phyloP scores from a whole-genome alignment of 2,329 filamentous ascomycete genomes.

The Aspergillus fumigatiaffinis region DNA sequence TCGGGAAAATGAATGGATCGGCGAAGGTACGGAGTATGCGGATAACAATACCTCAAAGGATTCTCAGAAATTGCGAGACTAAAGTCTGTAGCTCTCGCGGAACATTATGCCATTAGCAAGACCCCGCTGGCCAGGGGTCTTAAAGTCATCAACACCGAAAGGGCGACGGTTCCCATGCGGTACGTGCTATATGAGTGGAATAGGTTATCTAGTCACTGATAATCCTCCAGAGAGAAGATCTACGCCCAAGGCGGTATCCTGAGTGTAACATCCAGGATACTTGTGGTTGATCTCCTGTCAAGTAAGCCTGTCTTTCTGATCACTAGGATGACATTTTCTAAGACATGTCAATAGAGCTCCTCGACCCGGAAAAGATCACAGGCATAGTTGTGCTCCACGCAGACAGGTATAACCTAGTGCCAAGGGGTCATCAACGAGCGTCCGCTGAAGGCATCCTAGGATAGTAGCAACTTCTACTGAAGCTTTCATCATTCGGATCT shows the following conservation, averaged over 20 bases:
- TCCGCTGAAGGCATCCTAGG: slow-evolving; percentile 35
- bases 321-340: slow-evolving; percentile 9
- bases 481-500: slow-evolving; percentile 91
- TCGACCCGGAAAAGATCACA: slow-evolving; percentile 80
- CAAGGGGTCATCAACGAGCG: neutral
- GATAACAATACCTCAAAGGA: neutral
- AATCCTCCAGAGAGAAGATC: slow-evolving; percentile 68
- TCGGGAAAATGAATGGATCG: slow-evolving; percentile 93
- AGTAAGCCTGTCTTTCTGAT: slow-evolving; percentile 28
- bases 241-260: slow-evolving; percentile 87
- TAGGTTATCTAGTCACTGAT: slow-evolving; percentile 15
- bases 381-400: slow-evolving; percentile 85
- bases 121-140: slow-evolving; percentile 77
- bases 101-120: slow-evolving; percentile 88
- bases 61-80: neutral
- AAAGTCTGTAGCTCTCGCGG: slow-evolving; percentile 64
- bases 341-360: slow-evolving; percentile 43
- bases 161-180: slow-evolving; percentile 75
- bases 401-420: slow-evolving; percentile 52
- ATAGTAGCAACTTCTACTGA: slow-evolving; percentile 83
- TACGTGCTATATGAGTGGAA: slow-evolving; percentile 19
- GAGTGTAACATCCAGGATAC: slow-evolving; percentile 90
- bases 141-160: slow-evolving; percentile 89
- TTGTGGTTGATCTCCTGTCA: slow-evolving; percentile 92
- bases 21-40: slow-evolving; percentile 55